Percentiles rank a stretch among this genome's conserved stretches.
Conservation (phyloP, 805 yeast genomes). For the Yarrowia sp. region DNA sequence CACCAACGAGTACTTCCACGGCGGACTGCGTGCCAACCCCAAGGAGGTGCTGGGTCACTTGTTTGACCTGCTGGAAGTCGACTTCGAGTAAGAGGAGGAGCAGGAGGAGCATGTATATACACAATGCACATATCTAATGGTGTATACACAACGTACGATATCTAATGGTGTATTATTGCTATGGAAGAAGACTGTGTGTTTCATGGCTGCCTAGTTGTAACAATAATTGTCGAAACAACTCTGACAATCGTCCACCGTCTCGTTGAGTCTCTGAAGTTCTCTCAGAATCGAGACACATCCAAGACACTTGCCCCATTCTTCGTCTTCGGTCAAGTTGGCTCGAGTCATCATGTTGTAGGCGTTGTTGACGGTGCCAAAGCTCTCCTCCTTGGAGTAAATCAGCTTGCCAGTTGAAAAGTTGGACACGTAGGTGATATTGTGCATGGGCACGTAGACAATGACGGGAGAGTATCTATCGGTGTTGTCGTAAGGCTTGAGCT, state of each 20-base stretch:
- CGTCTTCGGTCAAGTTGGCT: slow-evolving; percentile 68
- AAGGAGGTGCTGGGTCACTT: slow-evolving; percentile 37
- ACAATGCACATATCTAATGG: no score
- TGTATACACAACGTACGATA: neutral
- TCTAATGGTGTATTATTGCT: no score
- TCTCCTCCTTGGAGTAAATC: slow-evolving; percentile 65
- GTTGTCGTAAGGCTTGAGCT: slow-evolving; percentile 62
- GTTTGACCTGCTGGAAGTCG: slow-evolving; percentile 31
- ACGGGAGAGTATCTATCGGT: slow-evolving; percentile 56
- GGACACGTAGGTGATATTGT: slow-evolving; percentile 71
- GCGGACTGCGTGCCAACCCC: slow-evolving; percentile 36
- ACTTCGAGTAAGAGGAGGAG: slow-evolving; percentile 9
- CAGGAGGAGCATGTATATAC: neutral
- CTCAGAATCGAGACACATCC: slow-evolving; percentile 86
- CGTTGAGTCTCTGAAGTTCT: slow-evolving; percentile 65
- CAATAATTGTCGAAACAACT: slow-evolving; percentile 75
- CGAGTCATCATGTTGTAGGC: slow-evolving; percentile 76
- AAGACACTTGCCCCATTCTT: slow-evolving; percentile 73
- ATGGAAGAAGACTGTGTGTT: no score
- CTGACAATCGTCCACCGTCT: slow-evolving; percentile 67
- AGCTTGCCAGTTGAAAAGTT: slow-evolving; percentile 78
- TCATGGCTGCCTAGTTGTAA: slow-evolving; percentile 58
- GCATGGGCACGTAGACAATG: slow-evolving; percentile 72
- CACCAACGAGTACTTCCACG: slow-evolving; percentile 38
- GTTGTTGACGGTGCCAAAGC: slow-evolving; percentile 67